phyloP scores from a whole-genome alignment of 306 rosid genomes.

The Cicer pinnatifidum region DNA sequence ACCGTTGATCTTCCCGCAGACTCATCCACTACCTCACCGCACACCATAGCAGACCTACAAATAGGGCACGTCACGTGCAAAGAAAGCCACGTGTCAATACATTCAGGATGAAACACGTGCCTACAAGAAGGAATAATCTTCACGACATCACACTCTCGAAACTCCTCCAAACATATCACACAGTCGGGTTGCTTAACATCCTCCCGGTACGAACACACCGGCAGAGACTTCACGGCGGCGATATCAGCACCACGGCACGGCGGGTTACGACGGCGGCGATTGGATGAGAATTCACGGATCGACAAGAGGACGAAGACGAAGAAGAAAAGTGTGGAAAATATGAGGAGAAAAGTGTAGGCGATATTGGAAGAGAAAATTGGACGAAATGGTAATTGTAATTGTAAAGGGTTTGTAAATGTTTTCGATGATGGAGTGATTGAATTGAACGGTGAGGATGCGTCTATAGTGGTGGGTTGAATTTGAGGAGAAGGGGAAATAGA shows the following conservation, averaged over 20 bases:
- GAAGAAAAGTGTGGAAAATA: slow-evolving; percentile 47
- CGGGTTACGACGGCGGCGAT: background rate
- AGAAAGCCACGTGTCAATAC: slow-evolving; percentile 64
- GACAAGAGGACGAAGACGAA: slow-evolving; percentile 43
- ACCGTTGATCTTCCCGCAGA: background rate
- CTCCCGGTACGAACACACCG: slow-evolving; percentile 38
- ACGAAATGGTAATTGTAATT: background rate
- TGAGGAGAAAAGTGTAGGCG: slow-evolving; percentile 35
- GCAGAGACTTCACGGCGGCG: slow-evolving; percentile 33
- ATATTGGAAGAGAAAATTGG: slow-evolving; percentile 1
- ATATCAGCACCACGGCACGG: background rate
- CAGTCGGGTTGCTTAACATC: slow-evolving; percentile 51
- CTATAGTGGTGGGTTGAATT: background rate
- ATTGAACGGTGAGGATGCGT: slow-evolving; percentile 5
- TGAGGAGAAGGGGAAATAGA: slow-evolving; percentile 25
- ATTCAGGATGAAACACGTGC: slow-evolving; percentile 64
- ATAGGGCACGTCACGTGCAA: slow-evolving; percentile 61
- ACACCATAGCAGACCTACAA: slow-evolving; percentile 48
- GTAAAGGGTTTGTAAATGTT: background rate
- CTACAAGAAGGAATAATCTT: slow-evolving; percentile 54
- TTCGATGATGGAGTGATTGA: background rate
- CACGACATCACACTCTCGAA: slow-evolving; percentile 42
- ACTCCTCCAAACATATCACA: slow-evolving; percentile 58
- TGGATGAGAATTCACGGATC: slow-evolving; percentile 12
- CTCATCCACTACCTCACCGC: background rate